Base-by-base conservation (phyloP, 2,329 filamentous ascomycete species). In the Pseudohalonectria lignicola region DNA sequence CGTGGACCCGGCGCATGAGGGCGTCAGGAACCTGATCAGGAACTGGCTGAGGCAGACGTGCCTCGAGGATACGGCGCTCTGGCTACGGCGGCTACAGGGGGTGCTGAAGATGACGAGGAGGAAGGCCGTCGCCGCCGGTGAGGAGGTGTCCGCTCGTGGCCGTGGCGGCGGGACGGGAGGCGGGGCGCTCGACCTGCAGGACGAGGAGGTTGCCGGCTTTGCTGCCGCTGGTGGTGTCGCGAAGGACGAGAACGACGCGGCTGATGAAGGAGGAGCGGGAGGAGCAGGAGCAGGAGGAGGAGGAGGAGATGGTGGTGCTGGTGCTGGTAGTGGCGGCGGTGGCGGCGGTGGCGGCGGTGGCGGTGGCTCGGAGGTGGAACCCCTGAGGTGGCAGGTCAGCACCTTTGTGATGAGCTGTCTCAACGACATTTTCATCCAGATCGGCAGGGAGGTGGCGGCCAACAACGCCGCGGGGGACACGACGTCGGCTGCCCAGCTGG, bases 181-280 rank as follows among this genome's bases (percentile, higher is more conserved):
- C n/a, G 36, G 37, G 20, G 67, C 74, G 11, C 71, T 85, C n/a
- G 92, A 98, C 49, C 62, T 96, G 0, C 83, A 90, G 45, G 92
- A 98, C 53, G 92, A 98, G 55, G 93, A 98, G 56, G 90, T 94
- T 26, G 92, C 92, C 37, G 92, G 92, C 0, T 96, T 98, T 53
- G 88, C 88, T 23, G 76, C 80, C n/a, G 79, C 82, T 2, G 71
- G 71, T 20, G 79, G 77, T 19, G 72, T 66, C 4, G 65, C 60
- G 4, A 74, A 74, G 35, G 73, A 81, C 36, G 69, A 72, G 29
- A 75, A 77, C 33, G 59, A 67, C 8, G 16, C 16, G 17, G 16
- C 31, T 15, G n/a, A n/a, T n/a, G n/a, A n/a, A n/a, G n/a, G n/a
- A n/a, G n/a, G n/a, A n/a, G n/a, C n/a, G n/a, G n/a, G n/a, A n/a